Percentiles rank a stretch among this genome's conserved stretches.
phyloP scores from a whole-genome alignment of 2,329 filamentous ascomycete genomes.

The Epichloe amarillans region DNA sequence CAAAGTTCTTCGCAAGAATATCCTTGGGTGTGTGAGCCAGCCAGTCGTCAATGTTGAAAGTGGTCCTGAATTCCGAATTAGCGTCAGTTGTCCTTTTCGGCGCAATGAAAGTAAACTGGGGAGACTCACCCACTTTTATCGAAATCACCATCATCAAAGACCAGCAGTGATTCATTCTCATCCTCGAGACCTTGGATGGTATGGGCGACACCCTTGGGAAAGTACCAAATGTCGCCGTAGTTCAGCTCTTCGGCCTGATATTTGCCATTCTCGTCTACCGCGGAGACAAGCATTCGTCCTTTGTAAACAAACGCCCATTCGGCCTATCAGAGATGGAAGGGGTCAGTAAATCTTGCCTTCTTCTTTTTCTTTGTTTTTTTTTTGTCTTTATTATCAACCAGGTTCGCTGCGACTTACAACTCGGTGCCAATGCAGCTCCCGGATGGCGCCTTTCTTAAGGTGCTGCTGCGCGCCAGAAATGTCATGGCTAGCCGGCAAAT shows the following conservation, averaged over 20 bases:
- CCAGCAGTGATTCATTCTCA: slow-evolving; percentile 53
- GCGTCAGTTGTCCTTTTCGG: background rate
- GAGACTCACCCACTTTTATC: slow-evolving; percentile 40
- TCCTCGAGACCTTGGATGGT: slow-evolving; percentile 51
- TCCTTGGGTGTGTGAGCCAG: slow-evolving; percentile 48
- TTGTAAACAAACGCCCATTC: slow-evolving; percentile 53
- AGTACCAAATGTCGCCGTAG: slow-evolving; percentile 56
- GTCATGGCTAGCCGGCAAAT: slow-evolving; percentile 51
- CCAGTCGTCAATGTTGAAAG: slow-evolving; percentile 62
- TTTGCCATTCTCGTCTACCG: slow-evolving; percentile 47
- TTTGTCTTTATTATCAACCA: background rate
- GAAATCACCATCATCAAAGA: slow-evolving; percentile 55
- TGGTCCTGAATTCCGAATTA: slow-evolving; percentile 33
- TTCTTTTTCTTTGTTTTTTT: no score
- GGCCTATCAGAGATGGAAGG: slow-evolving; percentile 27
- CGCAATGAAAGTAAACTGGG: no score
- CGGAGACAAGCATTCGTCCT: slow-evolving; percentile 43
- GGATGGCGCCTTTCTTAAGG: slow-evolving; percentile 49
- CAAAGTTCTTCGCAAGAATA: slow-evolving; percentile 57
- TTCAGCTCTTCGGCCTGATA: slow-evolving; percentile 41
- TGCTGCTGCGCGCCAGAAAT: slow-evolving; percentile 58
- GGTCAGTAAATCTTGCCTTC: background rate
- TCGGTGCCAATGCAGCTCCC: slow-evolving; percentile 55
- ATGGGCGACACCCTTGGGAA: slow-evolving; percentile 51
- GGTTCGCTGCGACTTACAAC: slow-evolving; percentile 33